Base-by-base conservation (phyloP, 805 yeast genomes). In the Teunomyces kruisii region DNA sequence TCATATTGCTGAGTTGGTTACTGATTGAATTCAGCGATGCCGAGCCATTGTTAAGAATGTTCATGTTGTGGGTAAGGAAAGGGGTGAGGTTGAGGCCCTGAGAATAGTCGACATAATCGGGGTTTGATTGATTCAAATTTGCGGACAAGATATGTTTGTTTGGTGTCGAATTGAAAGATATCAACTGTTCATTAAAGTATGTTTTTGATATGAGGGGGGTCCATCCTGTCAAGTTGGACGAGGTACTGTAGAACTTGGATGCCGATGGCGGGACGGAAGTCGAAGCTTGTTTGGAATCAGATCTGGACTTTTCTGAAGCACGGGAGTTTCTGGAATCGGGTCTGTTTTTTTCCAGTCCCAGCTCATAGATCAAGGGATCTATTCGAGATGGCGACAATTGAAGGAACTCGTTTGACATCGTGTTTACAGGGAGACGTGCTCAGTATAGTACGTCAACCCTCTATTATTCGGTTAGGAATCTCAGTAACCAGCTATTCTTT, bases 191-290 rank as follows among this genome's bases (percentile, higher is more conserved):
- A 43, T 61, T 66, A 46, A 50, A 61, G 44, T 67, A 53, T 6
- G 74, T 69, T 33, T 69, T 67, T 2, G 69, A 59, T 5, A 71
- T 67, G 17, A 70, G 51, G 15, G 77, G 77, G 7, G 77, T 71
- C 76, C 76, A 72, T 2, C 74, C 74, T 4, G 72, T 55, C 31
- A 58, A 33, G 31, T 37, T 42, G 17, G 45, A 24, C 17, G 48
- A 37, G 9, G 52, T 40, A 31, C 48, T 49, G 42, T 50, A 51
- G 27, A 50, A 45, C 42, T 59, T 59, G 12, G 57, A 49, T 6
- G 59, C 61, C 9, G 65, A 60, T 0, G 61, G 52, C 9, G 61
- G 59, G 8, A 49, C 41, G n/a, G 53, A 32, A 9, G 16, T 40
- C n/a, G 30, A 17, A 24, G 27, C 12, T 27, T 28, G 42, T 26